phyloP scores from a whole-genome alignment of 371 early-diverging fungal genomes.

The Rhizopus delemar region DNA sequence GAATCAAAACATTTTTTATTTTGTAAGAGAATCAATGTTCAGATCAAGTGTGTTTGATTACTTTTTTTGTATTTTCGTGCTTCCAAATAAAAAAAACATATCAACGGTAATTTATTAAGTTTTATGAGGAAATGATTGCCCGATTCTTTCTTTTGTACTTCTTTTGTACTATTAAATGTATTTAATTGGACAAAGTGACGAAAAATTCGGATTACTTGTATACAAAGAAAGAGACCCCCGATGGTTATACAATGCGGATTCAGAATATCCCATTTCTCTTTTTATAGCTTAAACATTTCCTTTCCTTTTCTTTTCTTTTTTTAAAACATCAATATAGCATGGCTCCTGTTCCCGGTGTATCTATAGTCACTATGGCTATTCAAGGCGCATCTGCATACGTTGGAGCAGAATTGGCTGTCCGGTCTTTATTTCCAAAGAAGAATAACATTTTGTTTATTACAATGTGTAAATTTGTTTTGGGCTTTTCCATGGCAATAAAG shows the following conservation, averaged over 20 bases:
- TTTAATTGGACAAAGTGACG: too few species aligned
- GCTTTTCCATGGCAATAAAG: conserved; percentile 24
- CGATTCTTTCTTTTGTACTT: too few species aligned
- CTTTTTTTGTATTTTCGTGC: neutral
- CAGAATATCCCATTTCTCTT: neutral
- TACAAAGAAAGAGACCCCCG: too few species aligned
- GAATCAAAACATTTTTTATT: too few species aligned
- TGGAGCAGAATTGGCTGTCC: conserved; percentile 22
- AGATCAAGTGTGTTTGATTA: neutral
- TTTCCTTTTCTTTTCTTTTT: neutral
- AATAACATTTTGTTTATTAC: conserved; percentile 17
- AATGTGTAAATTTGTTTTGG: conserved; percentile 22
- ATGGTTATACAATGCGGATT: neutral
- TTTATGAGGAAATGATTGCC: too few species aligned
- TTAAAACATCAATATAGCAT: neutral
- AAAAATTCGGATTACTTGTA: too few species aligned
- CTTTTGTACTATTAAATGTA: too few species aligned
- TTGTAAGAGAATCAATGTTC: neutral
- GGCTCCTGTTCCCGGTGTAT: neutral
- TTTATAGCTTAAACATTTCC: neutral
- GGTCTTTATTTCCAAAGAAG: conserved; percentile 15
- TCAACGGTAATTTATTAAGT: too few species aligned
- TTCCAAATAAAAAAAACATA: neutral
- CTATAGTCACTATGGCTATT: conserved; percentile 25
- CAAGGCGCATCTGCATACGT: conserved; percentile 26